These are phyloP conservation scores for Cylindricascospora bacillispora DNA, from an alignment of 1,139 yeast genomes.

Conservation along the genomic window DNA sequence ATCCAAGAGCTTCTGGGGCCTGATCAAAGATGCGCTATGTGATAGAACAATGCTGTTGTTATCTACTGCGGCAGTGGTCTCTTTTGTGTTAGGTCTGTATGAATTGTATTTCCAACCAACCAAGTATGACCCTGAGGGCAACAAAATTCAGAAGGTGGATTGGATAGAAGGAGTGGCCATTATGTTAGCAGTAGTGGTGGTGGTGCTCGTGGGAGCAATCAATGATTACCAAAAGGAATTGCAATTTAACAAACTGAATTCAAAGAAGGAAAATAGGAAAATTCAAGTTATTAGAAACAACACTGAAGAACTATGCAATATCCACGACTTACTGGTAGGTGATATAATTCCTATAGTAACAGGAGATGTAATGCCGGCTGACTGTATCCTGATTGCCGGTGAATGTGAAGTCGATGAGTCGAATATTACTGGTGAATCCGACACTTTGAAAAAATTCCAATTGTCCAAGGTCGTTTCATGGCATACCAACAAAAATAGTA, in stretches of 20 bases:
- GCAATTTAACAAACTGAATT: conserved; percentile 79
- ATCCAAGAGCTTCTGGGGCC: conserved; percentile 49
- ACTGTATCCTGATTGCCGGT: conserved; percentile 65
- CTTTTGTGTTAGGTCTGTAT: conserved; percentile 82
- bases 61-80: conserved; percentile 75
- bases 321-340: conserved; percentile 73
- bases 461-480: conserved; percentile 36
- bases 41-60: conserved; percentile 83
- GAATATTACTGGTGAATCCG: conserved; percentile 87
- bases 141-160: conserved; percentile 65
- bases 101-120: conserved; percentile 83
- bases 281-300: conserved; percentile 69
- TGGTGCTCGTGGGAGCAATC: conserved; percentile 83
- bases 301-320: conserved; percentile 52
- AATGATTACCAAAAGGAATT: conserved; percentile 95
- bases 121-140: conserved; percentile 65
- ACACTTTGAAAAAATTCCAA: conserved; percentile 57
- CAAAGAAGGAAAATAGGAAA: conserved; percentile 75
- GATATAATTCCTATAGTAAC: conserved; percentile 76
- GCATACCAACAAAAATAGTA: conserved; percentile 14
- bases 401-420: conserved; percentile 81
- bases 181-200: conserved; percentile 79
- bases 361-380: conserved; percentile 91
- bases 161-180: conserved; percentile 99
- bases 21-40: conserved; percentile 76